phyloP scores from a whole-genome alignment of 129 eudicot genomes.

The Lactuca saligna region DNA sequence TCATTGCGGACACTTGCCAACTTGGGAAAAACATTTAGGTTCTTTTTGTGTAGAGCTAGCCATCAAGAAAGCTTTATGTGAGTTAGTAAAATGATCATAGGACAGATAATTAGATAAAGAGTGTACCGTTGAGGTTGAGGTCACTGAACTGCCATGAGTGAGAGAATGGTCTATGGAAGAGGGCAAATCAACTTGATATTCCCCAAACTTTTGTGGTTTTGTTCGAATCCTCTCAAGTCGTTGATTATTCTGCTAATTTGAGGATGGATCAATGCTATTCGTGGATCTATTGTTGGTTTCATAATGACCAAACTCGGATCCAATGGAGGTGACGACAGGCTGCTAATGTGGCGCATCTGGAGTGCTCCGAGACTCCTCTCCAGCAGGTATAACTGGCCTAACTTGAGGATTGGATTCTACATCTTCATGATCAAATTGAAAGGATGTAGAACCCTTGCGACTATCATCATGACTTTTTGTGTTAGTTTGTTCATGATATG shows the following conservation, averaged over 20 bases:
- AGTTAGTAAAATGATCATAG: not conserved
- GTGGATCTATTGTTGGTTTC: not conserved
- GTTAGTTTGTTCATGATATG: no score
- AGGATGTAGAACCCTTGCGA: not conserved
- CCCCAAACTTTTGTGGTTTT: not conserved
- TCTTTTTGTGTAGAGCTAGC: slow-evolving; percentile 9
- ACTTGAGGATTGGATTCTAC: no score
- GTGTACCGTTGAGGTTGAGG: slow-evolving; percentile 8
- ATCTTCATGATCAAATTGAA: no score
- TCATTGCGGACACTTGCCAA: not conserved
- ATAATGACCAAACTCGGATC: no score
- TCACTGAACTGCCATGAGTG: slow-evolving; percentile 2
- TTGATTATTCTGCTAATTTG: not conserved
- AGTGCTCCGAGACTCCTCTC: no score
- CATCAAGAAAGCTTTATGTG: slow-evolving; percentile 4
- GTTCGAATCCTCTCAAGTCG: not conserved
- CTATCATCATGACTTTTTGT: not conserved
- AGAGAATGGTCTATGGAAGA: not conserved
- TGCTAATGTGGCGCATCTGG: no score
- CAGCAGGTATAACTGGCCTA: no score
- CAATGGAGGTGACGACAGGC: no score
- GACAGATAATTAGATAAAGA: slow-evolving; percentile 18
- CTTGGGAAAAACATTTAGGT: slow-evolving; percentile 2
- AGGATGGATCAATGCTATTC: no score
- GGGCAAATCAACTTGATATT: not conserved